Evolutionary conservation across 2,329 filamentous ascomycete species (phyloP), one percentile per base, ranked within the genome.

Genomic region (Botrytis deweyae): DNA sequence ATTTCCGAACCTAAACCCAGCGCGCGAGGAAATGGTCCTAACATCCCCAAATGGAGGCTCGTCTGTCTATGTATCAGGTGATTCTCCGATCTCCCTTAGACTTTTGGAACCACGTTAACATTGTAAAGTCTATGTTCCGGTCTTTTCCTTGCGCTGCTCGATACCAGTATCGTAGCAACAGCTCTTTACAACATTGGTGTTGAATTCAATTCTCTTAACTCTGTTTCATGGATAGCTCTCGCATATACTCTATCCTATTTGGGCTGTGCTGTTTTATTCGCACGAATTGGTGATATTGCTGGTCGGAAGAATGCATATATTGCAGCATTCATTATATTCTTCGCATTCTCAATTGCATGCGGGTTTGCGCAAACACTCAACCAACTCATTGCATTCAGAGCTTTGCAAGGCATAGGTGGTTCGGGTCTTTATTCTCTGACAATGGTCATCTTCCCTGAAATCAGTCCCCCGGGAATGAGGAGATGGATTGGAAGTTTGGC

Each of bases 141-240:
- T 16, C 83, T 90, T 2, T 88, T 89, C 72, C 83, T 90, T 62
- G 87, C 89, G n/a, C 85, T 89, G 77, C 79, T 89, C n/a, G 88
- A 90, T 79, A 85, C 86, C 1, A 88, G 88, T 6, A 90, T 90
- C 61, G 86, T 91, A 2, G 88, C 88, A 1, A 90, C 88, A 29
- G 86, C 86, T 66, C 80, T 90, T 6, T 87, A 87, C 77, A 83
- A 83, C 22, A 90, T 90, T 66, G 86, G 85, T 2, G 79, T 78
- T 25, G 86, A 90, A 6, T 87, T 90, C 65, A 73, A 83, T 18
- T 82, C 83, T 22, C 76, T 87, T 4, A 80, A 82, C 18, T 78
- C 77, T 5, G 83, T 88, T 71, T 88, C 87, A 77, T 88, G 87
- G 86, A 84, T 89, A 0, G 86, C 86, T 0, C 81, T 90, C 55